Evolutionary conservation across 164 flowering plant genomes (phyloP).

Genomic region (Cinnamomum micranthum): DNA sequence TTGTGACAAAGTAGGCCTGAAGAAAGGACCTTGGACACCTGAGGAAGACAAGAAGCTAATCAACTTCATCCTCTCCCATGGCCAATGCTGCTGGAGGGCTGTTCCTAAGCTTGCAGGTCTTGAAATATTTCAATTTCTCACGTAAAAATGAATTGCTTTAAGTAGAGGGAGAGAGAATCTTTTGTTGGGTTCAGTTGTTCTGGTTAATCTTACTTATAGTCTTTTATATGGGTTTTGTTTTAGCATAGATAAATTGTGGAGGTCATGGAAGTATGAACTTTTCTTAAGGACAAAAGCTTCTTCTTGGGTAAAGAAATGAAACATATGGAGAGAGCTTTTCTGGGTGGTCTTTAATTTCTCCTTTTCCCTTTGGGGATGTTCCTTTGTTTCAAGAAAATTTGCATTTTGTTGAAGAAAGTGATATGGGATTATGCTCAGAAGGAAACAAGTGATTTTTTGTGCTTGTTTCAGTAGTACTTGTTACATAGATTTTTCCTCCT

Average conservation of each 20-base stretch:
- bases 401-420: neutral
- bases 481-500: too few species aligned
- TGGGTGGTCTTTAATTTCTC: too few species aligned
- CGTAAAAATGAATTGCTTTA: neutral
- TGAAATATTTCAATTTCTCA: neutral
- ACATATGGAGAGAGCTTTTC: too few species aligned
- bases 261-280: neutral
- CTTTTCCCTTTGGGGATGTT: too few species aligned
- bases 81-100: constrained; percentile 86
- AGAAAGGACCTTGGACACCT: constrained; percentile 78
- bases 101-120: constrained; percentile 76
- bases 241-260: neutral
- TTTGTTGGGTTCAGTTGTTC: neutral
- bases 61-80: constrained; percentile 70
- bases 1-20: constrained; percentile 72
- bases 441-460: neutral
- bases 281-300: neutral
- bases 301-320: too few species aligned
- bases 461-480: too few species aligned
- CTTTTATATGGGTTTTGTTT: neutral
- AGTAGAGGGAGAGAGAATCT: neutral
- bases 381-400: too few species aligned
- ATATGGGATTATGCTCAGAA: neutral
- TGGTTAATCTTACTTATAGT: neutral
- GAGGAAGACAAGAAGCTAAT: constrained; percentile 73